Conservation (phyloP, 352 stramenopile genomes). For the Phytopythium montanum region DNA sequence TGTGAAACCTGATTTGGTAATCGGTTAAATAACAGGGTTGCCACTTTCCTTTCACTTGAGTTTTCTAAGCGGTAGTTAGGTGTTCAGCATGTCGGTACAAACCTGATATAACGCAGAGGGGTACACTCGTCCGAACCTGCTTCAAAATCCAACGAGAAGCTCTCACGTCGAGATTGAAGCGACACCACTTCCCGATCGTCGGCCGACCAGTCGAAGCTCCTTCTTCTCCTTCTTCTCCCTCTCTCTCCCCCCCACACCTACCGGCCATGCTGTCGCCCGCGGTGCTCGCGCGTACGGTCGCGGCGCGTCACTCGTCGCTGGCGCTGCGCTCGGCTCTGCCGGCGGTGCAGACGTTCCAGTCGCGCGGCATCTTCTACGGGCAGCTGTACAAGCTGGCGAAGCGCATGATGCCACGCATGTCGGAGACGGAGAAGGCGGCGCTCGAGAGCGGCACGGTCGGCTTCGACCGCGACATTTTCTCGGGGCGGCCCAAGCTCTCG, state of each 20-base stretch:
- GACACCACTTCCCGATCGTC: slow-evolving; percentile 2
- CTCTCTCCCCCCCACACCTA: not conserved
- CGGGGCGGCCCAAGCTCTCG: slow-evolving; percentile 89
- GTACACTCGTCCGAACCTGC: no score
- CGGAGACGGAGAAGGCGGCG: slow-evolving; percentile 94
- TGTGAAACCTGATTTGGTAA: no score
- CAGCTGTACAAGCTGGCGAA: slow-evolving; percentile 93
- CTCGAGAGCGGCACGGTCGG: slow-evolving; percentile 94
- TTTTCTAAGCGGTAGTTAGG: no score
- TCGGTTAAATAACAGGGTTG: no score
- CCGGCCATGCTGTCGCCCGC: slow-evolving; percentile 26
- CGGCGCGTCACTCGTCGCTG: slow-evolving; percentile 17
- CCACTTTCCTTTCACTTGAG: slow-evolving; percentile 9
- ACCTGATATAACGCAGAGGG: no score
- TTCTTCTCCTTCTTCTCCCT: not conserved
- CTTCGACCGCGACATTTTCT: slow-evolving; percentile 98
- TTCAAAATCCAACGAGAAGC: no score
- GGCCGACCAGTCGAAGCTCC: not conserved
- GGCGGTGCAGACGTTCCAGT: slow-evolving; percentile 53
- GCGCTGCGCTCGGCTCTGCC: slow-evolving; percentile 28
- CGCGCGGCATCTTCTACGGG: slow-evolving; percentile 80
- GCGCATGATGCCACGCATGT: slow-evolving; percentile 95
- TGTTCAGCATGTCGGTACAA: no score
- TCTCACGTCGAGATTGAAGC: no score
- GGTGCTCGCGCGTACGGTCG: slow-evolving; percentile 26